Evolutionary conservation across 1,284 basidiomycete genomes (phyloP).

Genomic region (Papiliotrema fonsecae): DNA sequence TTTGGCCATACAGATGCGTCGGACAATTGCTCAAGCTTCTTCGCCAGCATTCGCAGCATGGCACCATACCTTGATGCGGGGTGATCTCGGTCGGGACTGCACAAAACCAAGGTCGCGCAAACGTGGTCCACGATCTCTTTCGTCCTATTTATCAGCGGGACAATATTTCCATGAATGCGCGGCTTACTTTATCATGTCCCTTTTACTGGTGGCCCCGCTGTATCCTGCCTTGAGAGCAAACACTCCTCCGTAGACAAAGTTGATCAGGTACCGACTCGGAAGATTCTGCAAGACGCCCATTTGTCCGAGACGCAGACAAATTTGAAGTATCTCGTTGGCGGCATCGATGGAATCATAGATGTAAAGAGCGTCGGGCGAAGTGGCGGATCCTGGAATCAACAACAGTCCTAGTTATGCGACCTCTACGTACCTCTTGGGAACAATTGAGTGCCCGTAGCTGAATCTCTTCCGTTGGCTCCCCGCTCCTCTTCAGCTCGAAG

Average conservation of each 20-base stretch:
- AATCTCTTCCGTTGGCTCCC: background rate
- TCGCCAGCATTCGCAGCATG: constrained; percentile 40
- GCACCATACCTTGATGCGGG: constrained; percentile 43
- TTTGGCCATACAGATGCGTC: constrained; percentile 33
- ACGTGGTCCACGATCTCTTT: constrained; percentile 38
- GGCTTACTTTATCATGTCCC: constrained; percentile 33
- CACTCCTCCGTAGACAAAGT: constrained; percentile 43
- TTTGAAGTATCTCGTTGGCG: constrained; percentile 43
- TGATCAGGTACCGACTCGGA: constrained; percentile 41
- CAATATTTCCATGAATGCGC: background rate
- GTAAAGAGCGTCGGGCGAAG: constrained; percentile 45
- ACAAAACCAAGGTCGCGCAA: constrained; percentile 31
- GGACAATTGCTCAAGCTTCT: constrained; percentile 36
- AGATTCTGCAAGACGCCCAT: constrained; percentile 41
- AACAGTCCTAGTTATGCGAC: background rate
- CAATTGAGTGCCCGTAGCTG: background rate
- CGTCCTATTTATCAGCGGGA: constrained; percentile 22
- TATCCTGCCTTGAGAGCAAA: constrained; percentile 44
- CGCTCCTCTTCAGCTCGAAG: constrained; percentile 34
- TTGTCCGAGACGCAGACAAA: constrained; percentile 40
- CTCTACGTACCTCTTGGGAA: constrained; percentile 6
- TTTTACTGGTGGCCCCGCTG: constrained; percentile 31
- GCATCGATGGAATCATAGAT: constrained; percentile 47
- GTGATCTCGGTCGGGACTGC: constrained; percentile 42
- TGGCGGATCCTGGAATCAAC: constrained; percentile 31